These are phyloP conservation scores for Hordeum marinum DNA, from an alignment of 176 grass and related monocot genomes.

Conservation along the genomic window DNA sequence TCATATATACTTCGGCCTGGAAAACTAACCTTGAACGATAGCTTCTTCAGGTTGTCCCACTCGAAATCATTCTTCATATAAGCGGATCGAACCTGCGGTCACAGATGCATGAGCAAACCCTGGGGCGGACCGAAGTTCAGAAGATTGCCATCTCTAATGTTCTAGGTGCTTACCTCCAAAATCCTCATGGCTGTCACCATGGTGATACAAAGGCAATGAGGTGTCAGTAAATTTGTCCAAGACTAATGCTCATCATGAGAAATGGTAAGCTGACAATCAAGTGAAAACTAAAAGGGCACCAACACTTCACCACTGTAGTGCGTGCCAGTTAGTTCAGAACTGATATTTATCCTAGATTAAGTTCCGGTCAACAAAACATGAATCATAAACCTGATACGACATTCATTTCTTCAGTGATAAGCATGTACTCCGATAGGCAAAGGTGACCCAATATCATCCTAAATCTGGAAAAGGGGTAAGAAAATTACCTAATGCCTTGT, in stretches of 20 bases:
- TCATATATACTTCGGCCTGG: background rate
- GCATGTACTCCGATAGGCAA: background rate
- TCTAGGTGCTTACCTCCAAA: constrained; percentile 54
- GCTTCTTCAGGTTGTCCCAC: constrained; percentile 86
- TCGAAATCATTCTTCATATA: constrained; percentile 89
- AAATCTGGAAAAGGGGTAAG: background rate
- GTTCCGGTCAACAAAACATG: background rate
- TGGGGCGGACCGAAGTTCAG: background rate
- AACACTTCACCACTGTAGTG: background rate
- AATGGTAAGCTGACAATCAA: background rate
- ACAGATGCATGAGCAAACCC: background rate
- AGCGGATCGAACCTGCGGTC: constrained; percentile 71
- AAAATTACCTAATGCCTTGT: constrained; percentile 54
- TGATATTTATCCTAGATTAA: background rate
- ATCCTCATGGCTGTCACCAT: constrained; percentile 67
- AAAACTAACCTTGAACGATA: constrained; percentile 63
- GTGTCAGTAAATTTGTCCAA: constrained; percentile 15
- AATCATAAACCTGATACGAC: background rate
- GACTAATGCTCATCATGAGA: background rate
- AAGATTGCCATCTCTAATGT: background rate
- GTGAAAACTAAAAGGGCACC: background rate
- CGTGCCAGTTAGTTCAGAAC: background rate
- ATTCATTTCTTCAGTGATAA: background rate
- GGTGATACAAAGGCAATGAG: background rate
- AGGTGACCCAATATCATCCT: background rate